phyloP scores from a whole-genome alignment of 176 grass and related monocot genomes.

The Neostapfia colusana region DNA sequence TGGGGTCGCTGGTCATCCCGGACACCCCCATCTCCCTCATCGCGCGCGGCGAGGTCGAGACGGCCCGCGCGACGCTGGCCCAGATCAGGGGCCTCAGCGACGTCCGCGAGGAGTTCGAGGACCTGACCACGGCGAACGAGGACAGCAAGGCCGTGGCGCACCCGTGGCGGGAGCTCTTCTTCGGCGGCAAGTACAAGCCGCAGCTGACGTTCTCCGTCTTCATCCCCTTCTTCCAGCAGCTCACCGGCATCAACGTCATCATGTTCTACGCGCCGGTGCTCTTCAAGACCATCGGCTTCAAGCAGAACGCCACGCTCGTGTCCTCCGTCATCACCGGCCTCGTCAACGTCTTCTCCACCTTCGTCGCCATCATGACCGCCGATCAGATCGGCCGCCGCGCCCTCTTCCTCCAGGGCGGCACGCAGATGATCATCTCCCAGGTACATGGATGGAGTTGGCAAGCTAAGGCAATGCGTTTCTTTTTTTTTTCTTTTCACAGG shows the following conservation, averaged over 20 bases:
- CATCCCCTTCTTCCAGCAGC: constrained; percentile 57
- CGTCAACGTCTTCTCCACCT: constrained; percentile 60
- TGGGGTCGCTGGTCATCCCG: constrained; percentile 43
- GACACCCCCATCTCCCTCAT: constrained; percentile 50
- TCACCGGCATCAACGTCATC: constrained; percentile 61
- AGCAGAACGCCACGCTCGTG: constrained; percentile 37
- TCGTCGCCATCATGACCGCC: constrained; percentile 47
- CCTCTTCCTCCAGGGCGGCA: constrained; percentile 58
- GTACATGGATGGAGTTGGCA: neutral
- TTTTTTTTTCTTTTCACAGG: neutral
- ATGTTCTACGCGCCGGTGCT: constrained; percentile 57
- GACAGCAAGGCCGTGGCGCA: constrained; percentile 35
- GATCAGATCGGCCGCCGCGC: constrained; percentile 53
- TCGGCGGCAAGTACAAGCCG: constrained; percentile 53
- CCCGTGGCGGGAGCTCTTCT: constrained; percentile 48
- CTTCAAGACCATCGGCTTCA: constrained; percentile 54
- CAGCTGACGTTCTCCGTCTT: constrained; percentile 38
- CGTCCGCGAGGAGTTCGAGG: constrained; percentile 47
- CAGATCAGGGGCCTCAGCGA: constrained; percentile 47
- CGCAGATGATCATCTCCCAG: constrained; percentile 64
- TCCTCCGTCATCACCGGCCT: constrained; percentile 64
- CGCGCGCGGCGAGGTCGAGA: constrained; percentile 30
- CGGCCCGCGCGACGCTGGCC: constrained; percentile 34
- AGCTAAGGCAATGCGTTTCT: no score
- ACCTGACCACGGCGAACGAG: constrained; percentile 22